A percentile compares a stretch with the other conserved stretches of the same genome.
Evolutionary conservation across 2,329 filamentous ascomycete genomes (phyloP).

Genomic region (Fonsecaea pugnacius): DNA sequence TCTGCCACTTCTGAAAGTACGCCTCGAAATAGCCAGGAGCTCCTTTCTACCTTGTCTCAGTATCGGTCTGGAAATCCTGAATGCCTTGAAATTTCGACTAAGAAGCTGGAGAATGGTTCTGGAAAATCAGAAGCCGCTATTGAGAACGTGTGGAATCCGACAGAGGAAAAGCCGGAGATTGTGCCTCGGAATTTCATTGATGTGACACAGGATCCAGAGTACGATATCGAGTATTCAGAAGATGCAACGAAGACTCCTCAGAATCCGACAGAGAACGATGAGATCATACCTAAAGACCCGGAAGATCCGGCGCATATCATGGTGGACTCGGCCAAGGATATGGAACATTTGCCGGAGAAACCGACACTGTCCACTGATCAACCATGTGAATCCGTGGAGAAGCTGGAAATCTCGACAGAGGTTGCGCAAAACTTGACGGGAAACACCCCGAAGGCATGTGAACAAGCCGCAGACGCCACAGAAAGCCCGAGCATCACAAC

Average conservation of each 20-base stretch:
- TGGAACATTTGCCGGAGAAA: not conserved
- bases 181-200: not conserved
- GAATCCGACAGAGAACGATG: not conserved
- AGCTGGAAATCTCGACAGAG: not conserved
- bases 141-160: not conserved
- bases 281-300: not conserved
- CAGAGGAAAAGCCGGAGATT: not conserved
- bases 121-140: no score
- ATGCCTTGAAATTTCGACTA: not conserved
- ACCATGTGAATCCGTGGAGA: not conserved
- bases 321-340: not conserved
- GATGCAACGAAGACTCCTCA: not conserved
- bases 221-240: not conserved
- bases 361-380: not conserved
- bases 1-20: conserved; percentile 33
- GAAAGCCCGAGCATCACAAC: not conserved
- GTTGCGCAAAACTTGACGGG: not conserved
- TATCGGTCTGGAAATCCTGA: not conserved
- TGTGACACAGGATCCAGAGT: not conserved
- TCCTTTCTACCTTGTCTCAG: conserved; percentile 18
- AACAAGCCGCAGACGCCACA: not conserved
- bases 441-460: not conserved
- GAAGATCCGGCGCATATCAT: not conserved
- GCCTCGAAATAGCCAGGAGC: conserved; percentile 32
- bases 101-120: not conserved